Evolutionary conservation across 371 early-diverging fungal species (phyloP), one percentile per base, ranked within the genome.

Genomic region (Cokeromyces recurvatus): DNA sequence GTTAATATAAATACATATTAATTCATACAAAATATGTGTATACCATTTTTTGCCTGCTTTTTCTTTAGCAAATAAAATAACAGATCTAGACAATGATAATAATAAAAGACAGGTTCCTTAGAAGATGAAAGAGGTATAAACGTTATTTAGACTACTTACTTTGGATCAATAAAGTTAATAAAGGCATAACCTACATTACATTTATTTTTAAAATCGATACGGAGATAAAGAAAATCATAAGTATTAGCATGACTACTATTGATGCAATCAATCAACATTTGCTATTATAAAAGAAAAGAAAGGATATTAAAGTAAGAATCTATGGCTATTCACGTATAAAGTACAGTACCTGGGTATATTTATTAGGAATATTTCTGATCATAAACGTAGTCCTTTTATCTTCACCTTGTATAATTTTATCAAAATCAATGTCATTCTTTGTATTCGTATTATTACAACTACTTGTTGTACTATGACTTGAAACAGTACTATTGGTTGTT

Each of bases 141-240:
- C 11, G 11, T 42, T 25, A 35, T 24, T 10, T 36, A 1, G 71
- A 55, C 1, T 37, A 32, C 48, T 46, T 78, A 81, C 69, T 66
- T 59, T 12, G 76, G 48, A 34, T 79, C 68, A 36, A 78, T 73
- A 61, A 94, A 92, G 64, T 94, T 94, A 48, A 94, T 86, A 61
- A 95, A 95, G 1, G 94, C 93, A 60, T 94, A 91, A 1, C 90
- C 91, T 16, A 89, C 87, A 57, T 91, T 91, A 56, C 91, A 91
- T 51, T 78, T 68, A 59, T 92, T 93, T 56, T 80, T 82, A 63
- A 94, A 94, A 54, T 95, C 96, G 71, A 94, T 92, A 25, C 96
- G 69, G n/a, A 95, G 70, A 66, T 95, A 95, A 9, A 95, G 39
- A 60, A 95, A 95, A 55, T 94, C 91, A 56, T 78, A 89, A 12